These are phyloP conservation scores for Globisporangium cylindrosporum DNA, from an alignment of 352 stramenopile species.

Conservation along the genomic window DNA sequence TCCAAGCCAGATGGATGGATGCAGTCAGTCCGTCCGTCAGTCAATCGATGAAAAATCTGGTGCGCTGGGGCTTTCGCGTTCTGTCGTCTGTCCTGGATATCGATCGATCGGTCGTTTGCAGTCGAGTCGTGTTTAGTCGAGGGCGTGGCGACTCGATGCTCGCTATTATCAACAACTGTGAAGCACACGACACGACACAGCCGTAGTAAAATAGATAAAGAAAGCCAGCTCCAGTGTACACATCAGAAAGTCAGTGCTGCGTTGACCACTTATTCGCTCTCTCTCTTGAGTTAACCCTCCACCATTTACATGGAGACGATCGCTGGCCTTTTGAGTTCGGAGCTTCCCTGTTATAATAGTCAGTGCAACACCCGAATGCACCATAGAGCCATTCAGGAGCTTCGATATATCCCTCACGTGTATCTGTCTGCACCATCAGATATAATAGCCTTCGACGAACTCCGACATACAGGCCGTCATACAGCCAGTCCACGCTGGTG, in stretches of 20 bases:
- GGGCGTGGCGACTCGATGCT: not conserved
- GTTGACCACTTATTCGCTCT: not conserved
- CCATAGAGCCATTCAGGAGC: too few species aligned
- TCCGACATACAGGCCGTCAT: not conserved
- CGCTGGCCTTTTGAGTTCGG: not conserved
- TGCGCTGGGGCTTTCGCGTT: not conserved
- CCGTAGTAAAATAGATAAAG: not conserved
- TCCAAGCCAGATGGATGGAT: not conserved
- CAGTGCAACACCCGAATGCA: too few species aligned
- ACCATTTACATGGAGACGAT: not conserved
- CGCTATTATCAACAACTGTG: not conserved
- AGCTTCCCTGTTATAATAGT: too few species aligned
- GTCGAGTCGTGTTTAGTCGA: not conserved
- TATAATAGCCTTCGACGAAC: too few species aligned
- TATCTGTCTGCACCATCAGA: too few species aligned
- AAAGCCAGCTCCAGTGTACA: not conserved
- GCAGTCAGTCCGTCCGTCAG: not conserved
- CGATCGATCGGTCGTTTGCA: not conserved
- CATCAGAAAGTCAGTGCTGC: not conserved
- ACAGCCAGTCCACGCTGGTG: not conserved
- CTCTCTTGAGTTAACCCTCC: not conserved
- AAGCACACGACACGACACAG: not conserved
- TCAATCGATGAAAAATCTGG: not conserved
- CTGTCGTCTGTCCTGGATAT: not conserved
- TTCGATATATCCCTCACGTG: too few species aligned